Evolutionary conservation across 768 basidiomycete genomes (phyloP), one percentile per base, ranked within the genome.

Genomic region (Tylopilus sp.): DNA sequence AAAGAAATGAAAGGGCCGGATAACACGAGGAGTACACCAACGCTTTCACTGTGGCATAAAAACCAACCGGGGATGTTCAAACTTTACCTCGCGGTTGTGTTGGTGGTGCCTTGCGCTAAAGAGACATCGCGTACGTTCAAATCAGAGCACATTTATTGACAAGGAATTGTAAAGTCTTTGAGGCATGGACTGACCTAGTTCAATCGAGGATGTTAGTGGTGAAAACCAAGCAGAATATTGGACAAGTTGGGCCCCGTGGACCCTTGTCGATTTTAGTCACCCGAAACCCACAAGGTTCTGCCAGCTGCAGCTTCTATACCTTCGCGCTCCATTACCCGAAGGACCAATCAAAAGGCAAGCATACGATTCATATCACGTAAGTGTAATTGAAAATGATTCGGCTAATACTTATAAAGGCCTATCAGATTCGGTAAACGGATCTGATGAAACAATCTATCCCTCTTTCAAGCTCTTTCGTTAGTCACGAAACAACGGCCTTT

Each of bases 321-420:
- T 57, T 45, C 43, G 57, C 31, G 45, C 26, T 47, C 51, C 47
- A 50, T 42, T 52, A 20, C n/a, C 52, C 45, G 42, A 50, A 40
- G 22, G 42, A 39, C 55, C 63, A 63, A 68, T 62, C 55, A 57
- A 12, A 46, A 4, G 35, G 52, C 12, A 13, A 6, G 39, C 51
- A 57, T 21, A 57, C n/a, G 28, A 42, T 54, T 57, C 56, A 51
- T 41, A 51, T 64, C 46, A 65, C 62, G 62, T 66, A 68, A 64
- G 28, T 40, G 10, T 11, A 47, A 56, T 52, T 54, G 48, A 62
- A 61, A 63, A 57, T 54, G 31, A 52, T 42, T 56, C 64, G 60
- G 57, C 63, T 66, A 63, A 36, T 36, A 4, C 36, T 36, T 67
- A 53, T 53, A 31, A 40, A 30, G 38, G 41, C 50, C 35, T 7